These are phyloP conservation scores for Mrakiaceae sp. DNA, from an alignment of 1,284 basidiomycete genomes.

Conservation along the genomic window DNA sequence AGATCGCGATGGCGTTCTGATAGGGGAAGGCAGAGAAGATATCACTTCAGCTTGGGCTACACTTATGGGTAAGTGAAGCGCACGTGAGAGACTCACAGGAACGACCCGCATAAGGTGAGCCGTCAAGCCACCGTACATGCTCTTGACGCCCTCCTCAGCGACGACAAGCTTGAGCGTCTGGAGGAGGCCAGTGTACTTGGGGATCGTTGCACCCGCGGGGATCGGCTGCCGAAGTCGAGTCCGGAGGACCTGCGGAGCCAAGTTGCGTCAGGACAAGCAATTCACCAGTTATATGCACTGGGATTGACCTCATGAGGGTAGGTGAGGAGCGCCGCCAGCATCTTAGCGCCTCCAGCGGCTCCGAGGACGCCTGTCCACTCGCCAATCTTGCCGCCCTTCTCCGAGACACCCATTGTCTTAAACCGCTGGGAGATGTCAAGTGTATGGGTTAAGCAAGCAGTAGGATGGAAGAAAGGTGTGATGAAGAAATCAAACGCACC, in stretches of 20 bases:
- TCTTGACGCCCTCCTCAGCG: conserved; percentile 66
- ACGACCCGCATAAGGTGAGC: conserved; percentile 95
- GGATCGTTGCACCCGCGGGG: conserved; percentile 46
- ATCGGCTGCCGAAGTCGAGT: conserved; percentile 83
- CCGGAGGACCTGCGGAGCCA: conserved; percentile 56
- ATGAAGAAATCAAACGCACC: conserved; percentile 21
- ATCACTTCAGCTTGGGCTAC: neutral
- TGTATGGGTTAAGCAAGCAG: neutral
- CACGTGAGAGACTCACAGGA: conserved; percentile 36
- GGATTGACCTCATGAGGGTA: conserved; percentile 83
- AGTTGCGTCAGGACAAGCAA: neutral
- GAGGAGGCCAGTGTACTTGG: conserved; percentile 75
- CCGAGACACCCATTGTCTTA: conserved; percentile 21
- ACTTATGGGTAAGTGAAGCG: neutral
- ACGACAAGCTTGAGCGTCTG: conserved; percentile 80
- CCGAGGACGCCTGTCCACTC: conserved; percentile 75
- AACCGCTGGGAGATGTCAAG: conserved; percentile 18
- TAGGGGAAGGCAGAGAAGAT: no score
- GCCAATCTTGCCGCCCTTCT: conserved; percentile 39
- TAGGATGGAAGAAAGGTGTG: neutral
- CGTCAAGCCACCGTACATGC: conserved; percentile 79
- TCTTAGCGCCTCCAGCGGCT: conserved; percentile 87
- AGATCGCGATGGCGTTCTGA: no score
- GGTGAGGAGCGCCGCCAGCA: conserved; percentile 82
- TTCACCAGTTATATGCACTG: neutral